These are phyloP conservation scores for Rhazya stricta DNA, from an alignment of 257 asterid species.

Conservation along the genomic window DNA sequence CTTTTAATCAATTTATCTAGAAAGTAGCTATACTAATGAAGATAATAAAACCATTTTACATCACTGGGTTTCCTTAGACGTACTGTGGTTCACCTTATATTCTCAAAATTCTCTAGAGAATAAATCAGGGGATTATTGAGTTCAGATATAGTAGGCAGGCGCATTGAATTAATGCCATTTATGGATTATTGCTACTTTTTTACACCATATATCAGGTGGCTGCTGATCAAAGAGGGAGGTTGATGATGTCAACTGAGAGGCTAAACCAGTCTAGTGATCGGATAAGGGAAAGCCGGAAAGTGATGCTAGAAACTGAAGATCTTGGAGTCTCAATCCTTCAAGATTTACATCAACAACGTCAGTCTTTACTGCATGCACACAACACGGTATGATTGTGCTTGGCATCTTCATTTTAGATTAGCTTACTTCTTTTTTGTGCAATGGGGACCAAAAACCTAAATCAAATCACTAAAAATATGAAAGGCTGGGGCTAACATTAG, in stretches of 20 bases:
- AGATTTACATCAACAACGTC: slow-evolving; percentile 36
- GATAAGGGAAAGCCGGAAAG: slow-evolving; percentile 31
- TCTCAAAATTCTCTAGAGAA: neutral
- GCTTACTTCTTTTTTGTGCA: neutral
- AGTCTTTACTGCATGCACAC: slow-evolving; percentile 37
- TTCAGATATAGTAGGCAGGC: neutral
- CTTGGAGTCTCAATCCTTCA: slow-evolving; percentile 40
- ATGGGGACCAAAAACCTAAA: neutral
- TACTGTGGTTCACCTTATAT: neutral
- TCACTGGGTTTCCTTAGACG: neutral
- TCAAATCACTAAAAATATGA: neutral
- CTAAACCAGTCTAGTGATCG: slow-evolving; percentile 31
- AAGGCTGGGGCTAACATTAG: no score
- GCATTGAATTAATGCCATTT: neutral
- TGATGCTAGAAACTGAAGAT: slow-evolving; percentile 39
- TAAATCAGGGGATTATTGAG: neutral
- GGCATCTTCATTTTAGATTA: slow-evolving; percentile 1
- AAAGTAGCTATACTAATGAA: neutral
- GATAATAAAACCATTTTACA: neutral
- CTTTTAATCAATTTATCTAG: neutral
- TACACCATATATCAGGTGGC: slow-evolving; percentile 19
- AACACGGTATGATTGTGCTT: slow-evolving; percentile 18
- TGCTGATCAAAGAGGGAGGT: slow-evolving; percentile 35
- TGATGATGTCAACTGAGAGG: slow-evolving; percentile 42
- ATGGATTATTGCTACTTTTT: neutral